Base-by-base conservation (phyloP, 2,329 filamentous ascomycete species). In the Alternaria burnsii region DNA sequence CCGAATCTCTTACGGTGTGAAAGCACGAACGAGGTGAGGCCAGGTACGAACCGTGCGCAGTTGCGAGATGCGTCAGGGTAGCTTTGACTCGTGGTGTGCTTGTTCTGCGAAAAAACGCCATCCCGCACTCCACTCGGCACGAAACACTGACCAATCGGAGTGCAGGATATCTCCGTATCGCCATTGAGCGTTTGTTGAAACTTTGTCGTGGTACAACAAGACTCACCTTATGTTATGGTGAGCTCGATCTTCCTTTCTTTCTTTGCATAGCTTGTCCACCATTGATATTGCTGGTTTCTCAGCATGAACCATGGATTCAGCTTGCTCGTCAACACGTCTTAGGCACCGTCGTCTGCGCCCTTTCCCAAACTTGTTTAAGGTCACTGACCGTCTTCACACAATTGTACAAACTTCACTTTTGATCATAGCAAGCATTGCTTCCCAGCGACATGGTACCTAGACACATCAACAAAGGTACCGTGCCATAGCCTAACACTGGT, bases 71-170 rank as follows among this genome's bases (percentile, higher is more conserved):
- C 36, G 12, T 36, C 12, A 36, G 16, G 14, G 32, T 36, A 36
- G 14, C 12, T 16, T 36, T 48, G 46, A 50, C 32, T 50, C 46
- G 46, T 26, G 46, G 18, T 7, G 46, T 36, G 32, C 14, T 50
- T 34, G 46, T 24, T 20, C 30, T 36, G 46, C 18, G 40, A 54
- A 52, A 65, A 62, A 68, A 66, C 60, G 47, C 55, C 59, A 60
- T 65, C 20, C 8, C 18, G 24, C 40, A 36, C 56, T 58, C 55
- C 55, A 62, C 58, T 16, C 10, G 47, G 22, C 28, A 5, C 8
- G 52, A 42, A 48, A 40, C 3, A 11, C 5, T 12, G 11, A 11
- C 68, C 62, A 64, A 67, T 69, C 67, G 67, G 67, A 65, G 61
- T 36, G 24, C 44, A 38, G 58, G 41, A 57, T 20, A 38, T 26